Evolutionary conservation across 768 basidiomycete species (phyloP).

Genomic region (Candolleomyces eurysporus): DNA sequence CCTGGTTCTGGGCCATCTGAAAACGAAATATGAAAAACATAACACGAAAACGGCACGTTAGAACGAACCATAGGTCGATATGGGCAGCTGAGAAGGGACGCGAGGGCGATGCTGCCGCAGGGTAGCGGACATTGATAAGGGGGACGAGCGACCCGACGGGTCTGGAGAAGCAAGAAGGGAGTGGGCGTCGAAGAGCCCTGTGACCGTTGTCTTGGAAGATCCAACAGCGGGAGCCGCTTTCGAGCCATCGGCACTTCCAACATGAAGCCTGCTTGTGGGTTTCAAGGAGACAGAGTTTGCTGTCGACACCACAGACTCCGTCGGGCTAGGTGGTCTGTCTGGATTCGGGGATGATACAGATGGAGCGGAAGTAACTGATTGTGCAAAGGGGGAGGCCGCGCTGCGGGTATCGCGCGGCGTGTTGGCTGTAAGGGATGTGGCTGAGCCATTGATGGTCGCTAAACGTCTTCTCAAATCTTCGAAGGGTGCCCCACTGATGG

Average conservation of each 20-base stretch:
- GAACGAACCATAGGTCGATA: slow-evolving; percentile 69
- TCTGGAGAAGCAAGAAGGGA: slow-evolving; percentile 66
- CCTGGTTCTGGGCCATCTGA: slow-evolving; percentile 88
- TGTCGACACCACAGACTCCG: slow-evolving; percentile 77
- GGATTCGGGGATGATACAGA: slow-evolving; percentile 22
- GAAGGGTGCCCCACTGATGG: slow-evolving; percentile 53
- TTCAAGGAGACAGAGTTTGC: slow-evolving; percentile 62
- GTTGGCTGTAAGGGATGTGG: slow-evolving; percentile 51
- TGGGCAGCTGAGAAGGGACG: slow-evolving; percentile 51
- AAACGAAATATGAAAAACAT: slow-evolving; percentile 3
- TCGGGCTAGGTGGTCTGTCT: slow-evolving; percentile 74
- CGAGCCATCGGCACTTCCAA: slow-evolving; percentile 70
- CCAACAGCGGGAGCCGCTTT: slow-evolving; percentile 91
- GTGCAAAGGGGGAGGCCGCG: slow-evolving; percentile 35
- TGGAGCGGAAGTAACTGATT: slow-evolving; percentile 22
- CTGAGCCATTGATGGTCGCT: slow-evolving; percentile 72
- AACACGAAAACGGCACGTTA: not conserved
- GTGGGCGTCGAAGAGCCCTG: slow-evolving; percentile 79
- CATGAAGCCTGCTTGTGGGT: slow-evolving; percentile 59
- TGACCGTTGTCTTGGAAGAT: slow-evolving; percentile 79
- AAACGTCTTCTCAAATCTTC: slow-evolving; percentile 78
- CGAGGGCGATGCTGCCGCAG: slow-evolving; percentile 49
- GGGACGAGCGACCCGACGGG: slow-evolving; percentile 77
- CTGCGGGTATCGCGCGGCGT: slow-evolving; percentile 45
- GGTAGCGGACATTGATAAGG: slow-evolving; percentile 59